Conservation (phyloP, 2,329 filamentous ascomycete species). For the Pestalotiopsis sp. region DNA sequence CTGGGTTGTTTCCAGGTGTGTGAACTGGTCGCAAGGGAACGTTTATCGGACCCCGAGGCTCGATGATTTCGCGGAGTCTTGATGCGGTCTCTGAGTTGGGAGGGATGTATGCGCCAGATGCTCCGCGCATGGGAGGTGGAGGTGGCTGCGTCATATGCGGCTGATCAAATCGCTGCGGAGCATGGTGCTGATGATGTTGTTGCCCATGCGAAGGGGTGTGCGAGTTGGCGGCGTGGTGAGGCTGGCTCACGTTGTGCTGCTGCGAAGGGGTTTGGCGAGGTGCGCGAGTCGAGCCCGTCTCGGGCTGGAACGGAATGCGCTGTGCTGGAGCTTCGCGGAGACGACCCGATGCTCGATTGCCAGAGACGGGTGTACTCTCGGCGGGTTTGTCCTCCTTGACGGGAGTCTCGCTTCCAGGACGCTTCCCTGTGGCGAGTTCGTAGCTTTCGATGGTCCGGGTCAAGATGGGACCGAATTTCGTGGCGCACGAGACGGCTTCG, state of each 20-base stretch:
- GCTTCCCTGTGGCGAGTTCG: constrained; percentile 51
- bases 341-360: constrained; percentile 62
- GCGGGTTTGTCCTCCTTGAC: constrained; percentile 62
- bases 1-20: constrained; percentile 74
- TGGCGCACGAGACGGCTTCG: constrained; percentile 75
- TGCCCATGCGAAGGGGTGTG: constrained; percentile 18
- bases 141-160: constrained; percentile 34
- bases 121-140: constrained; percentile 34
- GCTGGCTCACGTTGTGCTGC: constrained; percentile 37
- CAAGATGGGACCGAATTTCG: constrained; percentile 80
- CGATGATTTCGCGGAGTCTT: constrained; percentile 67
- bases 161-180: constrained; percentile 30
- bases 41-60: constrained; percentile 64
- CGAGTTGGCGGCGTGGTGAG: constrained; percentile 22
- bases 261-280: constrained; percentile 60
- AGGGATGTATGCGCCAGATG: constrained; percentile 51
- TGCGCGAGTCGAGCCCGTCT: constrained; percentile 67
- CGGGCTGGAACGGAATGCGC: constrained; percentile 82
- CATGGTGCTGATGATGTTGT: constrained; percentile 26
- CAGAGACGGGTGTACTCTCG: constrained; percentile 52
- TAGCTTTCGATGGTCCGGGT: constrained; percentile 80
- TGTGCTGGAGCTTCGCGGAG: constrained; percentile 84
- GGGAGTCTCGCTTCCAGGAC: constrained; percentile 61
- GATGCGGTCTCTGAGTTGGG: constrained; percentile 59
- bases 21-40: constrained; percentile 73